Conservation (phyloP, 352 stramenopile genomes). For the Thraustotheca clavata region DNA sequence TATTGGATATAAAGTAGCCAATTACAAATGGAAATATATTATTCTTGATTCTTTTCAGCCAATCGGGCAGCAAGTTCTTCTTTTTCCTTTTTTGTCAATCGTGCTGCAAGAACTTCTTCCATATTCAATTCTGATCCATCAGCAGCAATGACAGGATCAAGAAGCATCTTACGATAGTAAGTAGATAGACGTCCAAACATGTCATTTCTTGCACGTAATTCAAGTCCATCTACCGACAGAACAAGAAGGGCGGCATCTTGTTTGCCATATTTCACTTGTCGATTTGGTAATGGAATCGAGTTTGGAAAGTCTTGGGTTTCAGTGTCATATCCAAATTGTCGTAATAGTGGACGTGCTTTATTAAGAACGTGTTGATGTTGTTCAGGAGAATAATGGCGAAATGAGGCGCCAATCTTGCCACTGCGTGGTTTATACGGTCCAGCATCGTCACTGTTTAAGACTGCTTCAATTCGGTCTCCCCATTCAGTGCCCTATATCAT, state of each 20-base stretch:
- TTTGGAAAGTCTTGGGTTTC: constrained; percentile 69
- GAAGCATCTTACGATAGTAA: constrained; percentile 67
- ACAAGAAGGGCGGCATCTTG: constrained; percentile 37
- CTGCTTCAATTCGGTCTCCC: constrained; percentile 54
- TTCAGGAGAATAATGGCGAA: constrained; percentile 70
- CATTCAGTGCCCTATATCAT: constrained; percentile 41
- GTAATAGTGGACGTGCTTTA: constrained; percentile 61
- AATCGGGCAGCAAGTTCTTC: background rate
- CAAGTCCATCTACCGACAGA: constrained; percentile 44
- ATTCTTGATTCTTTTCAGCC: background rate
- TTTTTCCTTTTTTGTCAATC: constrained; percentile 24
- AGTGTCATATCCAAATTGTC: constrained; percentile 80
- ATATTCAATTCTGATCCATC: constrained; percentile 79
- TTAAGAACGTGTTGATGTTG: constrained; percentile 80
- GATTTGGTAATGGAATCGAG: constrained; percentile 56
- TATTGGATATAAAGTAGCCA: too few species aligned
- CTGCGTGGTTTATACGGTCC: constrained; percentile 77
- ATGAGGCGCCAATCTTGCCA: constrained; percentile 78
- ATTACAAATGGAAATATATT: too few species aligned
- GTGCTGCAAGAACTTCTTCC: constrained; percentile 61
- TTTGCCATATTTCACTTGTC: constrained; percentile 72
- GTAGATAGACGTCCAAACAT: constrained; percentile 67
- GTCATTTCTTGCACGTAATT: constrained; percentile 76
- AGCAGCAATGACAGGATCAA: constrained; percentile 65
- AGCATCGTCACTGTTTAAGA: constrained; percentile 44